Base-by-base conservation (phyloP, 1,284 basidiomycete genomes). In the Macrocystidia cucumis region DNA sequence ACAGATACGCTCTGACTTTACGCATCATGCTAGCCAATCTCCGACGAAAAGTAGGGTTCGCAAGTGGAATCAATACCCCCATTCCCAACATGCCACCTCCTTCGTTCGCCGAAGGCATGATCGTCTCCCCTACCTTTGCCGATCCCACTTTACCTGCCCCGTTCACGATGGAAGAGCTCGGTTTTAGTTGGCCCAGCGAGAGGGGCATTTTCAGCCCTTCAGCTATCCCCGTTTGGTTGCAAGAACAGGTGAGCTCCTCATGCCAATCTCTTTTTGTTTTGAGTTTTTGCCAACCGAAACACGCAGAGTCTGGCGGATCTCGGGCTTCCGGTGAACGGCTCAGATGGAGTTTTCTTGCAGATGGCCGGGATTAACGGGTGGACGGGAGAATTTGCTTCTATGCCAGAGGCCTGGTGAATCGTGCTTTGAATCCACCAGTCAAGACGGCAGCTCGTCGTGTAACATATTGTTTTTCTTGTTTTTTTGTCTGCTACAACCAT, bases 1-100 rank as follows among this genome's bases (percentile, higher is more conserved):
- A n/a, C 34, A 85, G 87, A 29, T 93, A 95, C 55, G 89, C 91
- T 1, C 64, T 92, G 19, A 89, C 91, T 1, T 66, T 93, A 27
- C 80, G 89, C 35, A 82, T 93, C 50, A 92, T 93, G 90, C 72
- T 93, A 35, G 79, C 87, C 25, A 89, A 87, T 58, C 72, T 92
- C 41, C 78, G 87, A 26, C 82, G 89, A 43, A 92, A 90, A 62
- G 71, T 90, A 17, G 88, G 87, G 1, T 63, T 87, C 37, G 52
- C 67, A 6, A 72, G 74, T 24, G 75, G 73, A 4, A 65, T 67
- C 23, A 56, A 49, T 54, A 58, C 72, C 38, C 51, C 74, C 24
- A 47, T 67, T 21, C 74, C 76, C 3, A 61, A 58, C 16, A 55
- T 69, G 54, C 68, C 66, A 36, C 69, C 69, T 2, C 67, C 69